phyloP scores from a whole-genome alignment of 257 asterid species.

The Petrea volubilis region DNA sequence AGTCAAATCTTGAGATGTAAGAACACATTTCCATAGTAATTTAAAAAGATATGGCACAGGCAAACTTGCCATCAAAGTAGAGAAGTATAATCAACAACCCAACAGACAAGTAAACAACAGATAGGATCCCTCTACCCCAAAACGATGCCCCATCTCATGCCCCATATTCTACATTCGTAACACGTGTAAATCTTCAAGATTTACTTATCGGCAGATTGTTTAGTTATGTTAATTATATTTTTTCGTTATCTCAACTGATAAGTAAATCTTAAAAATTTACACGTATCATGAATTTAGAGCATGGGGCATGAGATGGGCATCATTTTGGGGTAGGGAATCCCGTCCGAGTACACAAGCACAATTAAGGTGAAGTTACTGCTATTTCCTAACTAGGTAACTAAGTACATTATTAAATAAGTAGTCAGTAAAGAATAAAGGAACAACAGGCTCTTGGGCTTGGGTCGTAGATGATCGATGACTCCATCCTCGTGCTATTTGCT shows the following conservation, averaged over 20 bases:
- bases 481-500: too few relatives aligned
- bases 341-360: conserved; percentile 13
- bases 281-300: too few relatives aligned
- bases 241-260: too few relatives aligned
- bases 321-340: too few relatives aligned
- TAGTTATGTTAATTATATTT: too few relatives aligned
- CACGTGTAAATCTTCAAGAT: too few relatives aligned
- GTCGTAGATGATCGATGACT: background rate
- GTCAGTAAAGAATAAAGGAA: conserved; percentile 28
- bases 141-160: too few relatives aligned
- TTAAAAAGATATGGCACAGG: background rate
- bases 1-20: background rate
- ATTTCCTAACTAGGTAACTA: conserved; percentile 5
- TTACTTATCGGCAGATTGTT: too few relatives aligned
- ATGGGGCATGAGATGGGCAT: too few relatives aligned
- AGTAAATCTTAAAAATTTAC: too few relatives aligned
- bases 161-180: too few relatives aligned
- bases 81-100: background rate
- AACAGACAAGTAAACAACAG: conserved; percentile 1
- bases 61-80: background rate
- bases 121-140: too few relatives aligned
- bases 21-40: conserved; percentile 9
- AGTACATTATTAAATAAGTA: background rate
- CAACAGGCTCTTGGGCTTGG: background rate
- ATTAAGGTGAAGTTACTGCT: background rate